Percentiles rank a stretch among this genome's conserved stretches.
Evolutionary conservation across 2,329 filamentous ascomycete genomes (phyloP).

Genomic region (Fusarium nanum): DNA sequence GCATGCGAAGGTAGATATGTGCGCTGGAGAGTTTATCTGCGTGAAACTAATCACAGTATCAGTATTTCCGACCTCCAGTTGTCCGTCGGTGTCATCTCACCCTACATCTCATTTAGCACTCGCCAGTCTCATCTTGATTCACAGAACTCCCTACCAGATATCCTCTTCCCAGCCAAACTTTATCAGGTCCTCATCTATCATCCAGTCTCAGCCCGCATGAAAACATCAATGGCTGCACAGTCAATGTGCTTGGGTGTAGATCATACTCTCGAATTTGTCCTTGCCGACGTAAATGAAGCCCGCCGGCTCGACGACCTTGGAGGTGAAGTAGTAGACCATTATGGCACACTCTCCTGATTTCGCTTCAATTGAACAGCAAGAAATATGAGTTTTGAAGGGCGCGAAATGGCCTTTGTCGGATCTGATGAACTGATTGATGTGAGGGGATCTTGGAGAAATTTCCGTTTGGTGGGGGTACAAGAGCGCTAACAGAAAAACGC

Average conservation of each 20-base stretch:
- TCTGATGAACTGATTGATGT: slow-evolving; percentile 8
- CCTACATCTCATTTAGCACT: slow-evolving; percentile 31
- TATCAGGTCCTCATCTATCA: slow-evolving; percentile 92
- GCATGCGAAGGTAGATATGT: slow-evolving; percentile 92
- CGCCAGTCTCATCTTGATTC: background rate
- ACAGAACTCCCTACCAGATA: slow-evolving; percentile 75
- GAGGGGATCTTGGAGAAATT: slow-evolving; percentile 44
- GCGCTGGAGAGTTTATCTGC: slow-evolving; percentile 97
- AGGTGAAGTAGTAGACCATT: slow-evolving; percentile 98
- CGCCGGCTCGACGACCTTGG: slow-evolving; percentile 81
- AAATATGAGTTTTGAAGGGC: background rate
- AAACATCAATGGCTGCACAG: slow-evolving; percentile 3
- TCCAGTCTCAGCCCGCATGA: slow-evolving; percentile 33
- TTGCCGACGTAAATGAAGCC: slow-evolving; percentile 97
- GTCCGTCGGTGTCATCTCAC: slow-evolving; percentile 24
- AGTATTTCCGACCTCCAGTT: background rate
- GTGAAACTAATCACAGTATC: slow-evolving; percentile 77
- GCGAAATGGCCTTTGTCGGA: background rate
- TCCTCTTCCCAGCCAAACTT: slow-evolving; percentile 95
- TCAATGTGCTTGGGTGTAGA: slow-evolving; percentile 18
- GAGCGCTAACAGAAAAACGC: slow-evolving; percentile 14
- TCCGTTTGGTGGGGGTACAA: slow-evolving; percentile 32
- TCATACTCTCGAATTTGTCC: slow-evolving; percentile 97
- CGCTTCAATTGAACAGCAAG: accelerated
- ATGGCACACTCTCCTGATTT: accelerated